A percentile compares a stretch with the other conserved stretches of the same genome.
Evolutionary conservation across 192 early-diverging fungal genomes (phyloP).

Genomic region (Geranomyces variabilis): DNA sequence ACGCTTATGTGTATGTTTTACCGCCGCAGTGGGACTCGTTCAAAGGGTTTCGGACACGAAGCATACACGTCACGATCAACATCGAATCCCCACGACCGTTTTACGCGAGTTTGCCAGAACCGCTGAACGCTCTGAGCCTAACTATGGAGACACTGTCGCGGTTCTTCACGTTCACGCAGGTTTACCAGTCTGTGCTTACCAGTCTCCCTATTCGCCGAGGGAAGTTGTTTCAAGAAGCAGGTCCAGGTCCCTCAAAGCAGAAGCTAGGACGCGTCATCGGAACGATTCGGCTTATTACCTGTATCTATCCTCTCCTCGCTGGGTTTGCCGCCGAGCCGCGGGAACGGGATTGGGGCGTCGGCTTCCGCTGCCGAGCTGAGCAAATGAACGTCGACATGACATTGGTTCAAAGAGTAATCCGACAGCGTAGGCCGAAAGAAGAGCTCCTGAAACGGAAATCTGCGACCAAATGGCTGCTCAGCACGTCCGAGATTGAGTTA

Average conservation of each 20-base stretch:
- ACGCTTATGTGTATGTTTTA: background rate
- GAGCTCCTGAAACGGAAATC: slow-evolving; percentile 32
- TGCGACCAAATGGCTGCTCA: slow-evolving; percentile 40
- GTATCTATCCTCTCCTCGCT: slow-evolving; percentile 49
- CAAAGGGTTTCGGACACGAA: slow-evolving; percentile 42
- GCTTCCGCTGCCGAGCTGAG: slow-evolving; percentile 47
- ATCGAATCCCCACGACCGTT: slow-evolving; percentile 44
- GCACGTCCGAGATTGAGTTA: slow-evolving; percentile 39
- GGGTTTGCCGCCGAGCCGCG: slow-evolving; percentile 46
- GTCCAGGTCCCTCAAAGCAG: slow-evolving; percentile 41
- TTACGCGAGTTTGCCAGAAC: slow-evolving; percentile 28
- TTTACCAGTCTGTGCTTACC: slow-evolving; percentile 58
- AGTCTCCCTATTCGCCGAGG: slow-evolving; percentile 52
- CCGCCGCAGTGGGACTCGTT: slow-evolving; percentile 41
- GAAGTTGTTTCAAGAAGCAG: slow-evolving; percentile 34
- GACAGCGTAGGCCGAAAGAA: slow-evolving; percentile 12
- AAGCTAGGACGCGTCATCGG: slow-evolving; percentile 51
- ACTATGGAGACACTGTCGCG: slow-evolving; percentile 38
- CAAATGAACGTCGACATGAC: slow-evolving; percentile 48
- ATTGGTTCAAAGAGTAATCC: slow-evolving; percentile 40
- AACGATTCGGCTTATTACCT: slow-evolving; percentile 37
- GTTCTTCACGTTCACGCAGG: slow-evolving; percentile 39
- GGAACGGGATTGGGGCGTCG: slow-evolving; percentile 48
- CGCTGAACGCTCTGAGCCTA: slow-evolving; percentile 45
- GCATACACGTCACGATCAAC: slow-evolving; percentile 39